phyloP scores from a whole-genome alignment of 2,329 filamentous ascomycete species.

The Hysterium pulicare region DNA sequence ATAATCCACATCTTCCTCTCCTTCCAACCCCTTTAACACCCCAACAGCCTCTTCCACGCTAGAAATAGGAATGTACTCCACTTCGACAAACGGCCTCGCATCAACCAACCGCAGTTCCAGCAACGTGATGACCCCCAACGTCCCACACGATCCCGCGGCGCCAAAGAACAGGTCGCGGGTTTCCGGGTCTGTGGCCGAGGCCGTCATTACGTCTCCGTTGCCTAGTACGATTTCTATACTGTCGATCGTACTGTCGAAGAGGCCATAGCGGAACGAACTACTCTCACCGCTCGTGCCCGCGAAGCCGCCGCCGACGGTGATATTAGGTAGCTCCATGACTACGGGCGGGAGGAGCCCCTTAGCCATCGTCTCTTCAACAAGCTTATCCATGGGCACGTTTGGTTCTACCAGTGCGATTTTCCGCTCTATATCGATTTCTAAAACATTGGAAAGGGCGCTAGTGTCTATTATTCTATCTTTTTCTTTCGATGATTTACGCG shows the following conservation, averaged over 20 bases:
- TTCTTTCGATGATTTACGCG: not conserved
- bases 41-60: constrained; percentile 48
- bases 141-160: constrained; percentile 59
- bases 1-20: constrained; percentile 55
- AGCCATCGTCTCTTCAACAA: constrained; percentile 53
- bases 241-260: constrained; percentile 62
- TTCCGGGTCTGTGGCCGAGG: constrained; percentile 43
- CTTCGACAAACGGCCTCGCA: constrained; percentile 56
- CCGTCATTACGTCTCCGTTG: constrained; percentile 53
- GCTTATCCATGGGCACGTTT: not conserved
- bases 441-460: not conserved
- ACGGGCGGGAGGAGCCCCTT: constrained; percentile 60
- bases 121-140: constrained; percentile 58
- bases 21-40: constrained; percentile 44
- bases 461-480: not conserved
- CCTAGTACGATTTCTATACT: constrained; percentile 62
- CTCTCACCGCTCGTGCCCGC: constrained; percentile 66
- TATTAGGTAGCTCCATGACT: constrained; percentile 70
- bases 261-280: constrained; percentile 62
- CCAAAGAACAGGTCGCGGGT: constrained; percentile 60
- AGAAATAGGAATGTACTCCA: constrained; percentile 58
- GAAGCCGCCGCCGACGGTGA: constrained; percentile 66
- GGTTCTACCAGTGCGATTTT: not conserved
- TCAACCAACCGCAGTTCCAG: constrained; percentile 57
- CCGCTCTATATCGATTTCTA: not conserved